phyloP scores from a whole-genome alignment of 1,139 yeast species.

The Candida dubliniensis region DNA sequence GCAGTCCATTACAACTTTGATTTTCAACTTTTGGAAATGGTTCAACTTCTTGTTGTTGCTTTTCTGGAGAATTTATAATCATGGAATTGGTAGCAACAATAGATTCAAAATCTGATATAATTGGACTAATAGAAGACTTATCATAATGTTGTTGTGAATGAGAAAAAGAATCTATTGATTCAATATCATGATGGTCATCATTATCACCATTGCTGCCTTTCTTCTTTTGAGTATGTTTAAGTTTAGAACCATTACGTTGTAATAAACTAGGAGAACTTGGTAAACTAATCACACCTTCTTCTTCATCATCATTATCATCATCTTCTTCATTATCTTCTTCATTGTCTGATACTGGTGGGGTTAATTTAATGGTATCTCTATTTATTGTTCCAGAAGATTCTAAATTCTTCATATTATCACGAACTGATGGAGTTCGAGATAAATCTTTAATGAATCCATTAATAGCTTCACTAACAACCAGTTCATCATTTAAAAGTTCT shows the following conservation, averaged over 20 bases:
- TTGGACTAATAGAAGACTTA: neutral
- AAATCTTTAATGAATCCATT: slow-evolving; percentile 15
- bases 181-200: no score
- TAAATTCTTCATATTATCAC: slow-evolving; percentile 11
- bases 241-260: no score
- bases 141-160: no score
- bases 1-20: neutral
- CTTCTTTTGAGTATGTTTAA: no score
- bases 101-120: slow-evolving; percentile 1
- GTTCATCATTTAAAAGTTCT: neutral
- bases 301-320: neutral
- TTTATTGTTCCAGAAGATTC: slow-evolving; percentile 7
- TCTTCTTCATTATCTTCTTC: slow-evolving; percentile 12
- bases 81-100: slow-evolving; percentile 7
- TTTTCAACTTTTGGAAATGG: slow-evolving; percentile 15
- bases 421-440: slow-evolving; percentile 15
- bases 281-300: neutral
- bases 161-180: no score
- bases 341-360: slow-evolving; percentile 25
- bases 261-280: neutral
- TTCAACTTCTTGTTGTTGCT: slow-evolving; percentile 9
- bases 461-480: slow-evolving; percentile 11
- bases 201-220: no score
- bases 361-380: slow-evolving; percentile 15
- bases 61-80: neutral